Base-by-base conservation (phyloP, 83 land plant genomes). In the Picea abies region DNA sequence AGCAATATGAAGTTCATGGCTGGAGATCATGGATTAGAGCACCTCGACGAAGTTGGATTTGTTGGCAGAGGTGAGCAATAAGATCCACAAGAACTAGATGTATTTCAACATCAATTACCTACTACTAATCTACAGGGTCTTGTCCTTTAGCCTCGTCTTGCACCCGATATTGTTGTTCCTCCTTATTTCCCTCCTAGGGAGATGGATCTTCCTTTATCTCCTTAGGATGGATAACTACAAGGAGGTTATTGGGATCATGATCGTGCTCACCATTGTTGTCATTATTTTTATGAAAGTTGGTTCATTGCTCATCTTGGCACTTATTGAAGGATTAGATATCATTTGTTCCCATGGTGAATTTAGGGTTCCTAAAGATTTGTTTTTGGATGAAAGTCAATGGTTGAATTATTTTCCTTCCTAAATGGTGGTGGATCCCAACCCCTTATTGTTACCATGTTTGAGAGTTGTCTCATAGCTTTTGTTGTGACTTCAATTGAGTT, bases 101-200 rank as follows among this genome's bases (percentile, higher is more conserved):
- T 93, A 94, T 84, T 96, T 96, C 91, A 88, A 91, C 47, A 83
- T 93, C 88, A 94, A 96, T 80, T 96, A 96, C 89, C 58, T 88
- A 67, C 14, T 89, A 26, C 15, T 93, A 79, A 12, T 94, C 82
- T 73, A 84, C 37, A 62, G 32, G 2, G 81, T 83, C 70, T 84
- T 96, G 68, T 94, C 93, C 62, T 0, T 90, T 81, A 91, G 94
- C 70, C 87, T 96, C 82, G 4, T 93, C 60, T 64, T 90, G 29
- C 80, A 93, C 69, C 99, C 99, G 7, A n/a, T 89, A 72, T 93
- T 94, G 56, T 89, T 96, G 75, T 39, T 96, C 81, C 37, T 87
- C 71, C 92, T 96, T 68, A 20, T 82, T 29, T 65, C 69, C 20
- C 88, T 96, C 29, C 84, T 91, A 79, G 86, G 91, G 66, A 86